Evolutionary conservation across 257 asterid genomes (phyloP).

Genomic region (Prunella vulgaris): DNA sequence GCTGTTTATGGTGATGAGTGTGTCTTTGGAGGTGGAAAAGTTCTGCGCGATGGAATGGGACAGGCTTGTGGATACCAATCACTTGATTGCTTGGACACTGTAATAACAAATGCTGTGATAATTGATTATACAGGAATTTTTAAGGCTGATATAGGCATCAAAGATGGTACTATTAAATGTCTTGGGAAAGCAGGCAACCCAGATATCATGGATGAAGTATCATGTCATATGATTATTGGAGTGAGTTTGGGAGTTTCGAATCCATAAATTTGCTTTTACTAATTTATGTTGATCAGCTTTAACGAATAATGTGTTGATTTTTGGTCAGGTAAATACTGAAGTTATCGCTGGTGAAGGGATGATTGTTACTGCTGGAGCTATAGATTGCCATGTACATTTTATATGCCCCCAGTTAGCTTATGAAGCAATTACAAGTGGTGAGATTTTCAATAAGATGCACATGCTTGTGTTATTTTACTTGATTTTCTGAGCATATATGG

Average conservation of each 20-base stretch:
- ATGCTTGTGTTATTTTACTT: neutral
- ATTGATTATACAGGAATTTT: slow-evolving; percentile 86
- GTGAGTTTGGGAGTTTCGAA: slow-evolving; percentile 48
- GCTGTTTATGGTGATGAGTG: slow-evolving; percentile 85
- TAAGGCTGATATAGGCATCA: slow-evolving; percentile 92
- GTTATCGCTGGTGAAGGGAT: slow-evolving; percentile 96
- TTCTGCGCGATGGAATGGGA: slow-evolving; percentile 92
- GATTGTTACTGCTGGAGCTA: slow-evolving; percentile 92
- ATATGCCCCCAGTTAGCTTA: slow-evolving; percentile 92
- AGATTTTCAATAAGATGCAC: slow-evolving; percentile 24
- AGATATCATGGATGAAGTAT: slow-evolving; percentile 62
- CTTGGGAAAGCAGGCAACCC: slow-evolving; percentile 95
- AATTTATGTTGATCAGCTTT: neutral
- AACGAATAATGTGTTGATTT: slow-evolving; percentile 3
- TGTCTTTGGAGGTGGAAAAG: slow-evolving; percentile 97
- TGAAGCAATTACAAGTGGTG: slow-evolving; percentile 96
- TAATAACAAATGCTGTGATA: slow-evolving; percentile 85
- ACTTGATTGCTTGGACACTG: slow-evolving; percentile 66
- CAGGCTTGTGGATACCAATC: slow-evolving; percentile 72
- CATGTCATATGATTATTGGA: slow-evolving; percentile 55
- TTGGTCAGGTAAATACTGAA: slow-evolving; percentile 75
- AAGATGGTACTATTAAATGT: slow-evolving; percentile 59
- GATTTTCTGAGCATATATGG: neutral
- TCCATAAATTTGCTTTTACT: slow-evolving; percentile 2
- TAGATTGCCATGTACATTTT: slow-evolving; percentile 97